phyloP scores from a whole-genome alignment of 306 rosid genomes.

The Inga leiocalycina region DNA sequence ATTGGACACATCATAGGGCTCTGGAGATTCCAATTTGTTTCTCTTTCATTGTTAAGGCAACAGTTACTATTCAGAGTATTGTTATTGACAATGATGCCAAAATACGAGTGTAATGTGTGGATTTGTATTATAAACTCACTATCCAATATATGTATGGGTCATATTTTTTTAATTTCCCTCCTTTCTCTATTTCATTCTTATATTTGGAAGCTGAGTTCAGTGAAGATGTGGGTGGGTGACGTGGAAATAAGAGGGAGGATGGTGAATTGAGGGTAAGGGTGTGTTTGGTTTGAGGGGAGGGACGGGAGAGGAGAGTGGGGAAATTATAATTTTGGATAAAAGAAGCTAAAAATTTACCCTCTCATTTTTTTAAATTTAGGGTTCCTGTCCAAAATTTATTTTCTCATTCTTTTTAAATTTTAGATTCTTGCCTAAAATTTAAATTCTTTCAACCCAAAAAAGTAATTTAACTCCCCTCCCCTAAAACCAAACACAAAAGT shows the following conservation, averaged over 20 bases:
- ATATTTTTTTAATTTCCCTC: not conserved
- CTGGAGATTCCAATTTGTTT: not conserved
- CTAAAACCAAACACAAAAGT: not conserved
- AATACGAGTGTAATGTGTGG: not conserved
- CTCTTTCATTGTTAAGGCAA: slow-evolving; percentile 45
- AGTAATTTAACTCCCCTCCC: too few relatives aligned
- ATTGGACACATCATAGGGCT: not conserved
- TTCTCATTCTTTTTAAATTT: too few relatives aligned
- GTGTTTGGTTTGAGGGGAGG: too few relatives aligned
- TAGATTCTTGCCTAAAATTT: too few relatives aligned
- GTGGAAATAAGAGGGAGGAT: not conserved
- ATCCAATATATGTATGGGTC: not conserved
- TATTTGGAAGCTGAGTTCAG: not conserved
- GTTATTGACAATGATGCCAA: not conserved
- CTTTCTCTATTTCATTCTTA: not conserved
- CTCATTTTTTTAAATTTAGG: too few relatives aligned
- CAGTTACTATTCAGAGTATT: not conserved
- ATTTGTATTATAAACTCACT: not conserved
- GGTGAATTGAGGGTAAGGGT: not conserved
- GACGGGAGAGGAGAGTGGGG: too few relatives aligned
- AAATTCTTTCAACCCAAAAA: too few relatives aligned
- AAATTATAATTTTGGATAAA: too few relatives aligned
- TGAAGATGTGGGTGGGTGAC: not conserved
- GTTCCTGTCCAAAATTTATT: too few relatives aligned
- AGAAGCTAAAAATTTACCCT: too few relatives aligned